Evolutionary conservation across 2,329 filamentous ascomycete species (phyloP).

Genomic region (Sphaerulina musiva): DNA sequence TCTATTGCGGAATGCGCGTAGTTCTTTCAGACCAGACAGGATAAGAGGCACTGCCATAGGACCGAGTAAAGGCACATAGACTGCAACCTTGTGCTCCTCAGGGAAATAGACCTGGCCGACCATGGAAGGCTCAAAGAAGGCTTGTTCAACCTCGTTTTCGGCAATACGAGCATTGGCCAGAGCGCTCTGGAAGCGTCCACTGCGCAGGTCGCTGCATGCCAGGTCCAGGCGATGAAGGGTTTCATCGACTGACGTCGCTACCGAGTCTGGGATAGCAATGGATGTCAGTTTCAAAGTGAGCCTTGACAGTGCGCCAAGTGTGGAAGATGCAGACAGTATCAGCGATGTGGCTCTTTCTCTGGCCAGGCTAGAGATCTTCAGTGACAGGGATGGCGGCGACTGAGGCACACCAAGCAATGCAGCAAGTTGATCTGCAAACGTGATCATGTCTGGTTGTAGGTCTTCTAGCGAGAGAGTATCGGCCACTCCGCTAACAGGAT

Average conservation of each 20-base stretch:
- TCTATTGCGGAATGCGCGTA: conserved; percentile 3
- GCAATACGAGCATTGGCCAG: conserved; percentile 76
- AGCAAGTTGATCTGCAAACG: conserved; percentile 83
- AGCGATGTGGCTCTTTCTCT: conserved; percentile 82
- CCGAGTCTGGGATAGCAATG: conserved; percentile 82
- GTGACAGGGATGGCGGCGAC: conserved; percentile 67
- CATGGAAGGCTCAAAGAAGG: conserved; percentile 99
- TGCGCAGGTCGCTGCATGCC: conserved; percentile 64
- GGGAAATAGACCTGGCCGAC: conserved; percentile 95
- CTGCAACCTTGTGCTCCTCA: conserved; percentile 95
- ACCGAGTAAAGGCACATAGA: conserved; percentile 85
- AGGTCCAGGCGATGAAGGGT: conserved; percentile 71
- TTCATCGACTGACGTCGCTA: conserved; percentile 76
- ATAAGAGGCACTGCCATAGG: conserved; percentile 85
- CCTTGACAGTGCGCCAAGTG: conserved; percentile 84
- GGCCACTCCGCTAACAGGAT: conserved; percentile 40
- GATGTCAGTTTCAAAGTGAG: conserved; percentile 76
- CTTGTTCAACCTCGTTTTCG: conserved; percentile 80
- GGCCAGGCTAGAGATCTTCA: conserved; percentile 75
- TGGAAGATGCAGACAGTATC: conserved; percentile 82
- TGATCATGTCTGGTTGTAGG: conserved; percentile 74
- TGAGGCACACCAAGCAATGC: conserved; percentile 80
- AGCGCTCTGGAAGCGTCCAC: conserved; percentile 57
- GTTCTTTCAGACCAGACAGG: conserved; percentile 47
- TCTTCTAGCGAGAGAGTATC: conserved; percentile 55